phyloP scores from a whole-genome alignment of 23 red algal species.

The Gracilaria gracilis region DNA sequence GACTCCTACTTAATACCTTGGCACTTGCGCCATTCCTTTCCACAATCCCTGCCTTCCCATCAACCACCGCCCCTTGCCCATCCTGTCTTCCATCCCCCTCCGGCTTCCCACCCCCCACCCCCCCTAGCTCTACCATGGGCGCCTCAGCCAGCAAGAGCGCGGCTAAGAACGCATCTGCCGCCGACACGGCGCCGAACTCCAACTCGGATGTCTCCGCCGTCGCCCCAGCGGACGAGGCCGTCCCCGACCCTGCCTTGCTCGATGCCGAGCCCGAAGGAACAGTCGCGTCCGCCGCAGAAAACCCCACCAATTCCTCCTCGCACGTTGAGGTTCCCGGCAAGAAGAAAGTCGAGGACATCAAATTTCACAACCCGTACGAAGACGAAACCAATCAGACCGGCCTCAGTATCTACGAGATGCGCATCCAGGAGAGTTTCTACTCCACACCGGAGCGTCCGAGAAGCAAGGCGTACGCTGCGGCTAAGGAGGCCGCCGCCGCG shows the following conservation, averaged over 20 bases:
- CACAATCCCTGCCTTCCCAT: background rate
- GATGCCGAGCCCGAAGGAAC: background rate
- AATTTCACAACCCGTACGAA: conserved; percentile 42
- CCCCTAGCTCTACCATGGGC: conserved; percentile 8
- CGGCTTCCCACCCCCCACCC: background rate
- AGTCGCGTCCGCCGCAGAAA: background rate
- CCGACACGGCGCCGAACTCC: conserved; percentile 8
- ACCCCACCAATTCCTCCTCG: background rate
- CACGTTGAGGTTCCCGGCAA: conserved; percentile 27
- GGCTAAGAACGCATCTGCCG: background rate
- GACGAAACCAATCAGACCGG: conserved; percentile 66
- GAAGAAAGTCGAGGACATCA: conserved; percentile 50
- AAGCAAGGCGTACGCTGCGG: conserved; percentile 21
- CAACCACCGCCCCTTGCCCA: background rate
- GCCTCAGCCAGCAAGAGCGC: conserved; percentile 43
- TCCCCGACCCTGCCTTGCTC: background rate
- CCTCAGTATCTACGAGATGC: conserved; percentile 53
- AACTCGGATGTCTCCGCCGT: conserved; percentile 33
- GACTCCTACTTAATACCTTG: background rate
- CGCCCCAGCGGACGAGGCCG: background rate
- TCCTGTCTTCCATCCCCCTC: background rate
- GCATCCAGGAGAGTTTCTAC: conserved; percentile 54
- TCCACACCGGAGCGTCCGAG: conserved; percentile 49
- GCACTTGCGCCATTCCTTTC: background rate
- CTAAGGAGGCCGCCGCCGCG: conserved; percentile 38